Base-by-base conservation (phyloP, 1,284 basidiomycete genomes). In the Boletellus sp. region DNA sequence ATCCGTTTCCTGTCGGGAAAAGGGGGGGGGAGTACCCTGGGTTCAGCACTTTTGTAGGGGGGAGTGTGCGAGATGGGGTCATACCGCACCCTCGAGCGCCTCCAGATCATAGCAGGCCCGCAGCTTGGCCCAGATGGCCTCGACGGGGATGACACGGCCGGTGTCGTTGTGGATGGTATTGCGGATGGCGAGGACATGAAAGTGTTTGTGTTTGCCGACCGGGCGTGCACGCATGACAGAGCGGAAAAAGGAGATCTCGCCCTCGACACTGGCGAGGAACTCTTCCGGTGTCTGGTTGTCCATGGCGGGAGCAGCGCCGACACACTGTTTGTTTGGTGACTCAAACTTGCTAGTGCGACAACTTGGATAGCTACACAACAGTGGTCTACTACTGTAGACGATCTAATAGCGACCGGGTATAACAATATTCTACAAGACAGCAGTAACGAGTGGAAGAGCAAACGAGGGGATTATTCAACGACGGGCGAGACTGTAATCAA, bases 201-300 rank as follows among this genome's bases (percentile, higher is more conserved):
- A 91, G 68, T 89, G 80, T 24, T 81, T 81, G 69, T 91, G 85
- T 38, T 86, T 81, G 45, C 89, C 89, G 50, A 91, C 80, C 0
- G 89, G 89, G 50, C 89, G 75, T 8, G 86, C 78, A 44, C 84
- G 83, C 79, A 85, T 89, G 38, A 90, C 74, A 2, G 86, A 83
- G 47, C 85, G 80, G 63, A 91, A 91, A 70, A 92, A 86, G 5
- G 85, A 77, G 41, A 90, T 87, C 68, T 91, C 89, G 38, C 89
- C 89, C 60, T 86, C 82, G 51, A 89, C 80, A 7, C 80, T 83
- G 63, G 85, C 78, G 24, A 91, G 79, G 61, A 86, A 80, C 28
- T 67, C 67, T 19, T 55, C 51, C 32, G 65, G 60, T 4, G 62
- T 67, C 45, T 68, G 65, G 47, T 61, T 61, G 53, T 66, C 67